Percentiles rank a stretch among this genome's conserved stretches.
These are phyloP conservation scores for Candida saitoana DNA, from an alignment of 805 yeast species.

Conservation along the genomic window DNA sequence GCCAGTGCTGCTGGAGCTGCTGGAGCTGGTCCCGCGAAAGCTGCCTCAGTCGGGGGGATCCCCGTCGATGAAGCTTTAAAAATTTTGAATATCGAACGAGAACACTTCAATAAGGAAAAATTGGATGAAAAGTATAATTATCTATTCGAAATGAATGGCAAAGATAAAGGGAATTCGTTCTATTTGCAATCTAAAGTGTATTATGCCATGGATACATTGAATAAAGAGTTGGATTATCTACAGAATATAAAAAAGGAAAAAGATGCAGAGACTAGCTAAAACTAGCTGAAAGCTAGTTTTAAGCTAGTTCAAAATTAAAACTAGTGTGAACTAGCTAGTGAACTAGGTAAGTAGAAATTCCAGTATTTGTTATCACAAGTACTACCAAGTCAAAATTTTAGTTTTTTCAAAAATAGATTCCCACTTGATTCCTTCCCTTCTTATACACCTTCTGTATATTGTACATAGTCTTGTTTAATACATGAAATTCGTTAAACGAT, in stretches of 20 bases:
- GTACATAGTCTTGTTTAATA: no score
- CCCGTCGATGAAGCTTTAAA: slow-evolving; percentile 86
- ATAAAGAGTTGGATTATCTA: slow-evolving; percentile 65
- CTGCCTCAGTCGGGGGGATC: slow-evolving; percentile 69
- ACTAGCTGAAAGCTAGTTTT: no score
- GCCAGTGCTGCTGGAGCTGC: slow-evolving; percentile 74
- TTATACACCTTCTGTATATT: no score
- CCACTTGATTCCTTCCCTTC: no score
- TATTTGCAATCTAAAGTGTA: slow-evolving; percentile 89
- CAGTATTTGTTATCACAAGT: no score
- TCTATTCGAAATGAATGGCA: slow-evolving; percentile 81
- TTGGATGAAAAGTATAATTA: slow-evolving; percentile 71
- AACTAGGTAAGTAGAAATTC: background rate
- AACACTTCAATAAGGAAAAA: slow-evolving; percentile 51
- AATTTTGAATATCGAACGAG: slow-evolving; percentile 73
- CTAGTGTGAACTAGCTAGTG: no score
- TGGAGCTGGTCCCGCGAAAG: slow-evolving; percentile 33
- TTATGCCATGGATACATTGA: slow-evolving; percentile 89
- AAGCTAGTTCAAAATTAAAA: no score
- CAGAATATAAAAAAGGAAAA: slow-evolving; percentile 39
- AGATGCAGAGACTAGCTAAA: slow-evolving; percentile 6
- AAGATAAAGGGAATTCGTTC: slow-evolving; percentile 94
- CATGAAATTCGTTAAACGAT: no score
- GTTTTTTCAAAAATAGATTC: no score
- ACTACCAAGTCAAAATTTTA: no score